Conservation (phyloP, 176 grass and related monocot species). For the Otatea glauca region DNA sequence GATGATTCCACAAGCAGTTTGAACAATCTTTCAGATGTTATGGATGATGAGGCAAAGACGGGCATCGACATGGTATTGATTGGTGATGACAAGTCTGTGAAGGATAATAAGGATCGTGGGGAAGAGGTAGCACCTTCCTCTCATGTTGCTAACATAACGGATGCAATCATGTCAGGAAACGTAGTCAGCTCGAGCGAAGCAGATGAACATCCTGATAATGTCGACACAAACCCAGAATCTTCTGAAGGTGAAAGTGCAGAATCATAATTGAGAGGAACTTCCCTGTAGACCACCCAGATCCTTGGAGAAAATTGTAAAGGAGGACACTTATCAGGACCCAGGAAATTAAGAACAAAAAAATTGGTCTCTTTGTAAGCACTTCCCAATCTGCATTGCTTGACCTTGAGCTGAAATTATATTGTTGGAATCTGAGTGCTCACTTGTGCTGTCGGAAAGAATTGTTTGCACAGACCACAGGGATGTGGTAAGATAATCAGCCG, state of each 20-base stretch:
- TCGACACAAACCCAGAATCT: conserved; percentile 13
- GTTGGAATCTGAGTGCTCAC: conserved; percentile 6
- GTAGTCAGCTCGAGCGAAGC: conserved; percentile 1
- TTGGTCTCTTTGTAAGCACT: not conserved
- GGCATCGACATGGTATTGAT: not conserved
- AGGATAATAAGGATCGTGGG: conserved; percentile 1
- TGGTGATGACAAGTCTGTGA: not conserved
- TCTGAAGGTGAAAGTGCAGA: conserved; percentile 12
- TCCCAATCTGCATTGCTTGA: not conserved
- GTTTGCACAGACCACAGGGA: not conserved
- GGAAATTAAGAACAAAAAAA: conserved; percentile 12
- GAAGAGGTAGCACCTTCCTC: conserved; percentile 34
- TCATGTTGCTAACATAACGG: not conserved
- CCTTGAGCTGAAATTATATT: not conserved
- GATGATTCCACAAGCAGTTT: conserved; percentile 35
- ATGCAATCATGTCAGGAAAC: conserved; percentile 20
- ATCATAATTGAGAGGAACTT: conserved; percentile 28
- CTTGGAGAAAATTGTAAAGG: not conserved
- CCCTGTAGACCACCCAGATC: conserved; percentile 26
- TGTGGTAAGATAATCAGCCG: not conserved
- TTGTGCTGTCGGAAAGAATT: not conserved
- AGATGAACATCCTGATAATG: not conserved
- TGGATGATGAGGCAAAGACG: conserved; percentile 22
- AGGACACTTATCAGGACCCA: not conserved
- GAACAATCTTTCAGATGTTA: conserved; percentile 35